Conservation (phyloP, 192 early-diverging fungal species). For the Coemansia sp. region DNA sequence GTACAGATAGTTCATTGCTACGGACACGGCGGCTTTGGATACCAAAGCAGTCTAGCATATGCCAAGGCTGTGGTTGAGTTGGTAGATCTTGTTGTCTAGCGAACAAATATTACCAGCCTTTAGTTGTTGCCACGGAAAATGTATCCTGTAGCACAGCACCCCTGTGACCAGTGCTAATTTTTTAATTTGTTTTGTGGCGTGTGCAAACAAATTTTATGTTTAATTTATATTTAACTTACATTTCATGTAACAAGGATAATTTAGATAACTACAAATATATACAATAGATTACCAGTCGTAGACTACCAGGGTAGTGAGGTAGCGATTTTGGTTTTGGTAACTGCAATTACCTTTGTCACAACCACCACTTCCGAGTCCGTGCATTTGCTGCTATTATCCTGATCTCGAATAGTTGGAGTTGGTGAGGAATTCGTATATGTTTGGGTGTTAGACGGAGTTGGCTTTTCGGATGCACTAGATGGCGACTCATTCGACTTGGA, state of each 20-base stretch:
- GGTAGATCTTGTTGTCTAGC: neutral
- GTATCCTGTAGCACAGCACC: no score
- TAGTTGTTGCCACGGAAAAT: no score
- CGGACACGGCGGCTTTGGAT: constrained; percentile 67
- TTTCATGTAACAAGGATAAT: neutral
- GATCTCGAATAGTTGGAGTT: no score
- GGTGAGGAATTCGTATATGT: neutral
- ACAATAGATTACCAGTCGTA: neutral
- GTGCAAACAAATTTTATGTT: no score
- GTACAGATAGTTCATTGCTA: constrained; percentile 63
- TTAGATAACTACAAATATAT: neutral
- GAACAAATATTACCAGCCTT: no score
- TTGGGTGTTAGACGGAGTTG: neutral
- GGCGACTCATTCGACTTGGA: neutral
- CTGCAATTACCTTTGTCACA: neutral
- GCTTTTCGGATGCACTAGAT: neutral
- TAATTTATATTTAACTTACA: no score
- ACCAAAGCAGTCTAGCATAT: constrained; percentile 34
- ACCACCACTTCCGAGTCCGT: neutral
- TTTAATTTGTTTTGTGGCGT: no score
- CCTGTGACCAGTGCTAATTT: no score
- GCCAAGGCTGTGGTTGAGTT: constrained; percentile 17
- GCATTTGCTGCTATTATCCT: no score
- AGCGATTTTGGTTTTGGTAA: neutral
- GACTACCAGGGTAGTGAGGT: neutral